phyloP scores from a whole-genome alignment of 257 asterid genomes.

The Leptodermis oblonga region DNA sequence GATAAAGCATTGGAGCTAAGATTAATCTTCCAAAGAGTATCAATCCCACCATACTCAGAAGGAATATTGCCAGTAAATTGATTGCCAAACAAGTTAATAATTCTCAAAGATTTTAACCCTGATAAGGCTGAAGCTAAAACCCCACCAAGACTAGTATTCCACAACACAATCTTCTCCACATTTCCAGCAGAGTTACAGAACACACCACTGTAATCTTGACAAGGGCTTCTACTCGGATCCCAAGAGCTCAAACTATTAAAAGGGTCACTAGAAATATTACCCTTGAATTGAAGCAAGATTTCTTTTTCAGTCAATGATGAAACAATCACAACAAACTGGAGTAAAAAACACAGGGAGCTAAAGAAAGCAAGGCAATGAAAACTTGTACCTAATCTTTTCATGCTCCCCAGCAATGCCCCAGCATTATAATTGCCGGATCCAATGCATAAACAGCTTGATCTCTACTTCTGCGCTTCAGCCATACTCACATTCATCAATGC shows the following conservation, averaged over 20 bases:
- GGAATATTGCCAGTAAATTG: conserved; percentile 69
- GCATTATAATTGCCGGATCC: conserved; percentile 72
- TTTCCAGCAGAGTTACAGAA: conserved; percentile 73
- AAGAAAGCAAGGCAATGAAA: conserved; percentile 40
- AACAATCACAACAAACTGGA: conserved; percentile 34
- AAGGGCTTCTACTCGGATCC: conserved; percentile 52
- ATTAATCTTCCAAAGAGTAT: conserved; percentile 77
- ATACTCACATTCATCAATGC: conserved; percentile 19
- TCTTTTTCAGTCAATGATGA: conserved; percentile 75
- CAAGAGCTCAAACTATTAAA: conserved; percentile 63
- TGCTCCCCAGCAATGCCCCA: conserved; percentile 52
- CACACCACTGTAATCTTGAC: conserved; percentile 62
- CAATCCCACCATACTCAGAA: conserved; percentile 56
- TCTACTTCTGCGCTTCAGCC: conserved; percentile 24
- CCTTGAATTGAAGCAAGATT: conserved; percentile 88
- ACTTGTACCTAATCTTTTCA: conserved; percentile 65
- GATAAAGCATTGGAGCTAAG: conserved; percentile 88
- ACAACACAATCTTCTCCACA: conserved; percentile 74
- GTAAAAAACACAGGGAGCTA: conserved; percentile 38
- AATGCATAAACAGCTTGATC: conserved; percentile 29
- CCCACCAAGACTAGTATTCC: conserved; percentile 82
- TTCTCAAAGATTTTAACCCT: conserved; percentile 64
- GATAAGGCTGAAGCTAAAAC: conserved; percentile 64
- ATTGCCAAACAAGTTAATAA: conserved; percentile 73
- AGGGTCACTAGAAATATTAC: conserved; percentile 79